Base-by-base conservation (phyloP, 1,139 yeast species). In the Scheffersomyces illinoinensis region DNA sequence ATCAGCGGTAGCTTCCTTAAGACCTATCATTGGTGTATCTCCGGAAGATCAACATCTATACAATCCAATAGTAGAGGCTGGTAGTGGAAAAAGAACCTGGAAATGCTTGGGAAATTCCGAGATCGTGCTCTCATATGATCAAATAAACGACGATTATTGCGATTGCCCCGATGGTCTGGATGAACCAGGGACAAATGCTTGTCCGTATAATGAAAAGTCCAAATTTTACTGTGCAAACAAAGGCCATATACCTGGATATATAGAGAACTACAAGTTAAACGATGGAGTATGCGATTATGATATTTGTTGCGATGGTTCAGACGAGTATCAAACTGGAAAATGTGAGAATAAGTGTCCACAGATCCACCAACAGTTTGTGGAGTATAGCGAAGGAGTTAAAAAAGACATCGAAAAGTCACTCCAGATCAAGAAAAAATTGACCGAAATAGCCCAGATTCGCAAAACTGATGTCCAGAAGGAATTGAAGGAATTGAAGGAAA, bases 121-220 rank as follows among this genome's bases (percentile, higher is more conserved):
- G 19, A 84, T 92, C 5, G 78, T 77, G 20, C 74, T 93, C 39
- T 77, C 87, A 39, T 81, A 78, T 56, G 79, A 79, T 53, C 91
- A 88, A 68, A 83, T 95, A 64, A 93, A 95, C 70, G 98, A 95
- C 71, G 89, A 93, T 67, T 88, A 84, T 68, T 93, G 98, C 73
- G 99, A 95, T 71, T 95, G 99, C 76, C 98, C 98, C 0, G 99
- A 95, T 74, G 99, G 99, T 0, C 88, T 96, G 3, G 99, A 95
- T 73, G 99, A 95, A 71, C 98, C 98, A 0, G 98, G 98, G 0
- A 95, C 98, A 0, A 81, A 90, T 56, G 98, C 98, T 0, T 95
- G 98, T 71, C 76, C 75, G 0, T 69, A 61, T 56, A 65, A 65
- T 6, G 62, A 76, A 0, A 78, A 79, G 17, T 81, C 82, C 17